Evolutionary conservation across 83 land plant species (phyloP).

Genomic region (Larix sibirica): DNA sequence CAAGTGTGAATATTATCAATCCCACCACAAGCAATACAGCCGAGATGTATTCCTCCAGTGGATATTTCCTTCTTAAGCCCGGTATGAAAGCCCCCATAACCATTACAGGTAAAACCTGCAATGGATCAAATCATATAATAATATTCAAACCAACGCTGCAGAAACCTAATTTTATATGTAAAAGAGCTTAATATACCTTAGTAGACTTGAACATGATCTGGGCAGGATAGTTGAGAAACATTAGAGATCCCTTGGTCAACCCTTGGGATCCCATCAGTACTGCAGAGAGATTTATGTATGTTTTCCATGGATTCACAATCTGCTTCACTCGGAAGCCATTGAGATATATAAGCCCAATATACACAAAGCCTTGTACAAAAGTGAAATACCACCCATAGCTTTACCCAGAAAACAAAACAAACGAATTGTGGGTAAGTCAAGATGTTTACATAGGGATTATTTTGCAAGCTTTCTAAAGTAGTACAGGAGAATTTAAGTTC

Average conservation of each 20-base stretch:
- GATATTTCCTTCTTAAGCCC: constrained; percentile 87
- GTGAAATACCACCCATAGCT: constrained; percentile 99
- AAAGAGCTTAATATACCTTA: too few species aligned
- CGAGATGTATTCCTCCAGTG: constrained; percentile 81
- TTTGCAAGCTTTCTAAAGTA: too few species aligned
- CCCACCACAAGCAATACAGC: constrained; percentile 86
- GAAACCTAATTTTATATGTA: too few species aligned
- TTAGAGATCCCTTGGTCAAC: constrained; percentile 94
- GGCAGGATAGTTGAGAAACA: constrained; percentile 98
- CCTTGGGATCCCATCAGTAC: constrained; percentile 99
- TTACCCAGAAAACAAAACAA: too few species aligned
- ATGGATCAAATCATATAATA: neutral
- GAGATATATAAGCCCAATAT: constrained; percentile 68
- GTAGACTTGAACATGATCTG: constrained; percentile 18
- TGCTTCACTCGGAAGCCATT: constrained; percentile 92
- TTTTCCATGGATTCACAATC: constrained; percentile 95
- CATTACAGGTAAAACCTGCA: constrained; percentile 97
- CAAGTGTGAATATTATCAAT: constrained; percentile 92
- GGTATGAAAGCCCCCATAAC: constrained; percentile 99
- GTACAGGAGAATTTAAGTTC: too few species aligned
- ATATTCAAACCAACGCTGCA: too few species aligned
- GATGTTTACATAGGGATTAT: too few species aligned
- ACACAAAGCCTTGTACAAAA: constrained; percentile 93
- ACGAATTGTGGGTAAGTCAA: too few species aligned
- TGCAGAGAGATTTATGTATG: constrained; percentile 85